Base-by-base conservation (phyloP, 192 early-diverging fungal genomes). In the Rhizoclosmatium globosum region DNA sequence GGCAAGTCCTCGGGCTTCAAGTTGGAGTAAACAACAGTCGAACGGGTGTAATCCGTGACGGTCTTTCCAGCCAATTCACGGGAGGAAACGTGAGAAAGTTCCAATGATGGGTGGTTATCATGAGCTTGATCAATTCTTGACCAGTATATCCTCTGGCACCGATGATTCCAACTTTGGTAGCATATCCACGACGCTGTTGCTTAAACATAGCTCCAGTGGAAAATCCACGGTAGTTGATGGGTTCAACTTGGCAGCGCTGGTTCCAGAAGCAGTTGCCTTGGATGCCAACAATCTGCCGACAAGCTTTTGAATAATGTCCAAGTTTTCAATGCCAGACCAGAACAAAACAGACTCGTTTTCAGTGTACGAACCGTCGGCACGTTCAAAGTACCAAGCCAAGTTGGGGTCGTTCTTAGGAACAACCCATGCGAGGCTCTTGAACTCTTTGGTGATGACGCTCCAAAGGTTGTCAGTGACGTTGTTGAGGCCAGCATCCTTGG, bases 61-160 rank as follows among this genome's bases (percentile, higher is more conserved):
- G 90, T 87, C 86, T 95, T 93, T 6, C 98, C 98, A 43, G 89
- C 90, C 64, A 99, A 87, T 84, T 99, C 98, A 72, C 97, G 94
- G 47, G 98, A 98, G 23, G 93, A 94, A 46, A 99, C 95, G 77
- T 94, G 92, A 17, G 93, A 90, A 47, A 99, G 89, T 71, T 96
- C 92, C 9, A 97, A 82, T 39, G 87, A 78, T 60, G 96, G 97
- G 80, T 99, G 98, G 19, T 85, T 88, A 57, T 95, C 91, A 99
- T 91, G 9, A 99, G 85, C 64, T 90, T 87, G 79, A 99, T 97
- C 62, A 99, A 88, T 83, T 99, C 96, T 66, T 92, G 94, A 7
- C 98, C 98, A 31, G 98, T 99, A 82, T 94, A 96, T 31, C 98
- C 98, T 69, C 98, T 94, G 41, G 98, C 98, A 48, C 98, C 98